Conservation (phyloP, 352 stramenopile genomes). For the Albugo candida region DNA sequence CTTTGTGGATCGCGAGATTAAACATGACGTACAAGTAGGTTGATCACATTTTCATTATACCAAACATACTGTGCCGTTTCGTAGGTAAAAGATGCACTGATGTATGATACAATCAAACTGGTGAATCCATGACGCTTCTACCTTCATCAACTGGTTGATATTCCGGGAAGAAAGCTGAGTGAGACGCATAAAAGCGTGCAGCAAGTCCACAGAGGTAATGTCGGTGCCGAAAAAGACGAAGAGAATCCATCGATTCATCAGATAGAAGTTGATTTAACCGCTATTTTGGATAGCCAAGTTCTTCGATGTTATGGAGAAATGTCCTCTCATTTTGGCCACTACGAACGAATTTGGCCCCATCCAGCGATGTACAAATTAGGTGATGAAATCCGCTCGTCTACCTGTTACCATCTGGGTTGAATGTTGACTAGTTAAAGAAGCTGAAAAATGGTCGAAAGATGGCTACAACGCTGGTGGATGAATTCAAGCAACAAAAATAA, state of each 20-base stretch:
- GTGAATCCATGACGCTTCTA: no score
- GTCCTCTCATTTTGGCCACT: constrained; percentile 34
- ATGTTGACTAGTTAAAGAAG: no score
- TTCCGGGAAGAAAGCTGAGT: constrained; percentile 39
- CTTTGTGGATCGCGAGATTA: no score
- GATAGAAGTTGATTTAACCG: constrained; percentile 51
- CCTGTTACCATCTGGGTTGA: no score
- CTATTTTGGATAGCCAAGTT: constrained; percentile 31
- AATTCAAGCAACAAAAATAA: no score
- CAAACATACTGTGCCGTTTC: no score
- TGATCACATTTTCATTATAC: no score
- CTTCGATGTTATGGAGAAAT: constrained; percentile 42
- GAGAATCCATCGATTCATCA: constrained; percentile 19
- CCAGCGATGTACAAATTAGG: constrained; percentile 59
- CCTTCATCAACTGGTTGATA: constrained; percentile 32
- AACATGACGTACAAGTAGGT: no score
- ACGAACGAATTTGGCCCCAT: constrained; percentile 33
- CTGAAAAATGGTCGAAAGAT: no score
- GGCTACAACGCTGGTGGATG: no score
- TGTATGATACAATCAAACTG: no score
- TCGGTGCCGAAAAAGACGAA: constrained; percentile 30
- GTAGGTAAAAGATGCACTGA: no score
- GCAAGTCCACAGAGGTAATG: constrained; percentile 28
- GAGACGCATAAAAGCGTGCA: constrained; percentile 32
- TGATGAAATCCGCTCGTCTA: constrained; percentile 4